These are phyloP conservation scores for Penicillium psychrosexuale DNA, from an alignment of 2,329 filamentous ascomycete genomes.

Conservation along the genomic window DNA sequence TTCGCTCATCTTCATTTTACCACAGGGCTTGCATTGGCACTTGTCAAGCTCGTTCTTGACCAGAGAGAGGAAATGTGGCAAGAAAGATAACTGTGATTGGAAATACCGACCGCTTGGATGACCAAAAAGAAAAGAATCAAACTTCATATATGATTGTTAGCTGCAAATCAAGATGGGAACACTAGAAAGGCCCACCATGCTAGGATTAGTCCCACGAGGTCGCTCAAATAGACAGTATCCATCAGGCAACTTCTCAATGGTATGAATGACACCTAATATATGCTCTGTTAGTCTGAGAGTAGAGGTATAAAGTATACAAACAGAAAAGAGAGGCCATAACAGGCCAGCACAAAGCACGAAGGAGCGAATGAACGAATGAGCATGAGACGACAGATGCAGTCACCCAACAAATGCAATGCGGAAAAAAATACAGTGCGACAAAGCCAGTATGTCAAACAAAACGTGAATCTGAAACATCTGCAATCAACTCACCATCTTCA, in stretches of 20 bases:
- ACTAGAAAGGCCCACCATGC: conserved; percentile 27
- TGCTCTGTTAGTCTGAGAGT: background rate
- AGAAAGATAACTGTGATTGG: conserved; percentile 55
- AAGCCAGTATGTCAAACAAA: background rate
- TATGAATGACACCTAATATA: conserved; percentile 45
- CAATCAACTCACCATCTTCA: conserved; percentile 32
- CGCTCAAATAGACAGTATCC: conserved; percentile 55
- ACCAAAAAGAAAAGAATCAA: conserved; percentile 57
- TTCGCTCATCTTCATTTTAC: conserved; percentile 12
- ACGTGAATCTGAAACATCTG: background rate
- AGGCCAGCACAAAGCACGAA: background rate
- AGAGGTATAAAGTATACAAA: background rate
- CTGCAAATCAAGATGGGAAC: background rate
- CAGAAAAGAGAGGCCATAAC: background rate
- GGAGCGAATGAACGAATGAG: background rate
- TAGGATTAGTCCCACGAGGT: conserved; percentile 40
- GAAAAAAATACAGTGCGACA: background rate
- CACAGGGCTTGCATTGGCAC: conserved; percentile 54
- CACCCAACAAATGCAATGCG: background rate
- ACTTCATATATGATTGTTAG: conserved; percentile 27
- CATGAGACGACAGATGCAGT: background rate
- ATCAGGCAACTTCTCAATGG: conserved; percentile 52
- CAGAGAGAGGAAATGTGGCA: conserved; percentile 53
- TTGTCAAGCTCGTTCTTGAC: conserved; percentile 50
- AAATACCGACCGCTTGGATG: conserved; percentile 53